Evolutionary conservation across 2,329 filamentous ascomycete genomes (phyloP).

Genomic region (Aspergillus felis): DNA sequence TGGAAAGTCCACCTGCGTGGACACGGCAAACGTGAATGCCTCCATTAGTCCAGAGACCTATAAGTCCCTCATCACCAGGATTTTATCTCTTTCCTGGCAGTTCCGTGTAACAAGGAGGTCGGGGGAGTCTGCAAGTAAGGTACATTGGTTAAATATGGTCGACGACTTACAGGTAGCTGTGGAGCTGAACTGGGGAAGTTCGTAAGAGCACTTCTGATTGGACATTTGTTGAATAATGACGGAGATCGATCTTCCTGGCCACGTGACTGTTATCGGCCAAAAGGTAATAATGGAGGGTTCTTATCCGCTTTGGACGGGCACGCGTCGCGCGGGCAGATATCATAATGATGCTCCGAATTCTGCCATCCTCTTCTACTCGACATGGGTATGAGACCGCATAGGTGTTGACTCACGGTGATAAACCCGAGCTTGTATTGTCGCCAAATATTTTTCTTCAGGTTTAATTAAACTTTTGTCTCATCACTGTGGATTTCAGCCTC

Average conservation of each 20-base stretch:
- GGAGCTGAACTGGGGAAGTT: constrained; percentile 5
- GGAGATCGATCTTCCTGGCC: constrained; percentile 4
- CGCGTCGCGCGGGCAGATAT: neutral
- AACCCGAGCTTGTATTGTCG: neutral
- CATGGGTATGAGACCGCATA: neutral
- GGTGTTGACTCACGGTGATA: neutral
- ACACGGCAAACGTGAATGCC: constrained; percentile 91
- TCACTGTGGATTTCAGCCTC: neutral
- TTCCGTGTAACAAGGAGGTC: neutral
- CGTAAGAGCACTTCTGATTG: constrained; percentile 8
- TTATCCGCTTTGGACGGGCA: neutral
- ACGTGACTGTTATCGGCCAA: constrained; percentile 6
- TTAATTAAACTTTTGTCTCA: neutral
- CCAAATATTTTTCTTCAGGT: neutral
- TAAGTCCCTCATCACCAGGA: neutral
- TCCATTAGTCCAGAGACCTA: constrained; percentile 60
- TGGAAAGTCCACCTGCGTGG: constrained; percentile 74
- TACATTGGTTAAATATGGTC: neutral
- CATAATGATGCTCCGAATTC: neutral
- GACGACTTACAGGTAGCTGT: neutral
- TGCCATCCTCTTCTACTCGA: neutral
- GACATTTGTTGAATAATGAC: constrained; percentile 6
- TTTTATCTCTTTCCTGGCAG: neutral
- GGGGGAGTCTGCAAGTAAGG: neutral
- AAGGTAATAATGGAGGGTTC: neutral